These are phyloP conservation scores for Globisporangium paroecandrum DNA, from an alignment of 352 stramenopile genomes.

Conservation along the genomic window DNA sequence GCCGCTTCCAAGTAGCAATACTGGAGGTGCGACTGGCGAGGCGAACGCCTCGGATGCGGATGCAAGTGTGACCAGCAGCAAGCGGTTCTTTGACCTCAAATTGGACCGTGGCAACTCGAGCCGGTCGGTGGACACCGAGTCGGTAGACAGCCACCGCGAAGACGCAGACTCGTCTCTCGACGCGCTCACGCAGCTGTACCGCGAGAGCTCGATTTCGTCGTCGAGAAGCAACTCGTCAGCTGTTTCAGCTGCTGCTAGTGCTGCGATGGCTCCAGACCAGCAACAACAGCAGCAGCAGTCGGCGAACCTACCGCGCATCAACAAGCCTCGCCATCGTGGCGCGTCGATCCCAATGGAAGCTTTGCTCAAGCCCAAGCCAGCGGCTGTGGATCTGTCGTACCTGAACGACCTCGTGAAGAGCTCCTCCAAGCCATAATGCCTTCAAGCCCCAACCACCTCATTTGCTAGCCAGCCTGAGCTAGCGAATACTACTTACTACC, in stretches of 20 bases:
- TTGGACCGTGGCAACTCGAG: constrained; percentile 19
- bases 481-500: not conserved
- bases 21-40: not conserved
- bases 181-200: constrained; percentile 12
- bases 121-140: constrained; percentile 29
- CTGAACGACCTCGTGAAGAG: constrained; percentile 34
- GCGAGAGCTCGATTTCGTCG: constrained; percentile 5
- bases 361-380: constrained; percentile 21
- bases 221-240: not conserved
- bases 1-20: not conserved
- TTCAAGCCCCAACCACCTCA: not conserved
- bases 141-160: constrained; percentile 27
- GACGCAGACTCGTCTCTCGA: constrained; percentile 14
- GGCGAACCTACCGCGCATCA: constrained; percentile 14
- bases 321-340: constrained; percentile 13
- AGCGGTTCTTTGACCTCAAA: not conserved
- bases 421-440: not conserved
- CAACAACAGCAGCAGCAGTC: constrained; percentile 5
- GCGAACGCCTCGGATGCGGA: not conserved
- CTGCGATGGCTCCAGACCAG: constrained; percentile 15
- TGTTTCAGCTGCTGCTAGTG: not conserved
- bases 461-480: not conserved
- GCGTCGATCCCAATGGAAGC: constrained; percentile 11
- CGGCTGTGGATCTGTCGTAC: constrained; percentile 49
- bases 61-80: not conserved